phyloP scores from a whole-genome alignment of 176 grass and related monocot genomes.

The Avena atlantica region DNA sequence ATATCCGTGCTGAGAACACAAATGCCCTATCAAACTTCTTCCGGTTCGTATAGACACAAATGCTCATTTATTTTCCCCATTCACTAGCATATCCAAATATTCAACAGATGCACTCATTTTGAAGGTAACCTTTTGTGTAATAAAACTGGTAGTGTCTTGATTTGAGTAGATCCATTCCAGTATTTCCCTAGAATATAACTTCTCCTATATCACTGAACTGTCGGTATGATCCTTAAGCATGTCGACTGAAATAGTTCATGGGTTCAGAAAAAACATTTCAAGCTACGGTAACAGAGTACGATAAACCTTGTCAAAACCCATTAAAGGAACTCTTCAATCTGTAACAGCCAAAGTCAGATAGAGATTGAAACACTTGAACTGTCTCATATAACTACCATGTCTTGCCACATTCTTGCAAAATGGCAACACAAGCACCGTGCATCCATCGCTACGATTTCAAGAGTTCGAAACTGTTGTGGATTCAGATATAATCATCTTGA shows the following conservation, averaged over 20 bases:
- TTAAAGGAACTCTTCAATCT: neutral
- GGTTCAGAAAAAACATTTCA: neutral
- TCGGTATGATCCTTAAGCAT: neutral
- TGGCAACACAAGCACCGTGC: neutral
- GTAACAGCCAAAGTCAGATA: neutral
- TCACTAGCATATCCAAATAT: conserved; percentile 3
- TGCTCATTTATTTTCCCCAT: neutral
- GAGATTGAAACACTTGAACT: neutral
- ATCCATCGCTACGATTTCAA: neutral
- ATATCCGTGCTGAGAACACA: neutral
- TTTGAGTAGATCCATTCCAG: neutral
- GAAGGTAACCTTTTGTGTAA: neutral
- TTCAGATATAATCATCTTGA: neutral
- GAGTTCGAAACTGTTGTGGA: neutral
- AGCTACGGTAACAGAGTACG: neutral
- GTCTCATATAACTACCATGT: neutral
- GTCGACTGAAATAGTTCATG: neutral
- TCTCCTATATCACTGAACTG: neutral
- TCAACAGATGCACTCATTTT: neutral
- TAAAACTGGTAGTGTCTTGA: neutral
- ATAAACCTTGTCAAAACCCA: neutral
- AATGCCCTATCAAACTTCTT: neutral
- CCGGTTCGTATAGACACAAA: neutral
- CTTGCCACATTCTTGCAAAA: neutral
- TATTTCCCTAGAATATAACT: neutral